Base-by-base conservation (phyloP, 306 rosid genomes). In the Prunus mongolica region DNA sequence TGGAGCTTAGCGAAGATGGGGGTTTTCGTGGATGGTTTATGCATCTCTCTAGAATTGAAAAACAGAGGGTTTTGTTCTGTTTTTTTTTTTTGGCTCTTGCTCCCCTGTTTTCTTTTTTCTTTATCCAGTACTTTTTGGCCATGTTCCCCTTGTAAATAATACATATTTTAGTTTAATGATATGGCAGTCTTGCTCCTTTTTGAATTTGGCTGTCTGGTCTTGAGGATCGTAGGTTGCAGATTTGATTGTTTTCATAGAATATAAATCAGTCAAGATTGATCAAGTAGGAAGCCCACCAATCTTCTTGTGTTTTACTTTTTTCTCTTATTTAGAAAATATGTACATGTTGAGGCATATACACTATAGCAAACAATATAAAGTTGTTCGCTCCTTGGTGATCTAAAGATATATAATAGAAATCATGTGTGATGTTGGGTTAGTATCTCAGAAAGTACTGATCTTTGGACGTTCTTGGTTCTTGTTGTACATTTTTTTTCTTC, bases 91-190 rank as follows among this genome's bases (percentile, higher is more conserved):
- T 30, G 45, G 77, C 32, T 73, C 77, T 73, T 45, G 46, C 16
- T 73, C 47, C 65, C 51, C 60, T 73, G 77, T 64, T 60, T 11
- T 73, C 25, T 24, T 61, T n/a, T 73, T 27, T 15, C 12, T 30
- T 16, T 3, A 30, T 24, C n/a, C 13, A 15, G 32, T 60, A 60
- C 77, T 73, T 45, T 34, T 32, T 28, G 25, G 24, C 69, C 22
- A 25, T 19, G 69, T 60, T 73, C 77, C 47, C 60, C 12, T 6
- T 73, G 77, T 73, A 73, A 61, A 60, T 72, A 71, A 38, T 71
- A 28, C 38, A 44, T 44, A 56, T 18, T 22, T 20, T 19, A 34
- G 44, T 51, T 72, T 56, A 14, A 56, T 72, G 54, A 30, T 58
- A 58, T 22, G 16, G 16, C 34, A 45, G 57, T 60, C 61, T 25